Conservation (phyloP, 2,329 filamentous ascomycete genomes). For the Aspergillus quadrilineatus region DNA sequence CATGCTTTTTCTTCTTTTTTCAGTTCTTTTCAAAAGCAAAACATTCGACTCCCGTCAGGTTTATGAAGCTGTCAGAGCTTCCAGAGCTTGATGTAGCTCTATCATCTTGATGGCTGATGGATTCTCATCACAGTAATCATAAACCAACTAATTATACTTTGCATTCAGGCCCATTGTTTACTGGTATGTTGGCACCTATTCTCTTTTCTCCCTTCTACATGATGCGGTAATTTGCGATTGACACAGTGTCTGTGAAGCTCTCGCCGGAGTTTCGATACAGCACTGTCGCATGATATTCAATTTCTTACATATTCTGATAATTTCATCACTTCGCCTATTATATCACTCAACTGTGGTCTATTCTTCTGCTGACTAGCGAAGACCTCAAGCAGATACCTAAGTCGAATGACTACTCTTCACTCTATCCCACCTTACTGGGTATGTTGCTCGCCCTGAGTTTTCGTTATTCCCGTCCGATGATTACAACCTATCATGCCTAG, state of each 20-base stretch:
- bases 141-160: background rate
- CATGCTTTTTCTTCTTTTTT: constrained; percentile 21
- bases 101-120: background rate
- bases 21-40: background rate
- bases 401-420: background rate
- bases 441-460: constrained; percentile 22
- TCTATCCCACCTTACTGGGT: constrained; percentile 15
- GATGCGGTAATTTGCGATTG: constrained; percentile 99
- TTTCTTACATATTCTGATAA: constrained; percentile 98
- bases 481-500: constrained; percentile 64
- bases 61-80: background rate
- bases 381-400: constrained; percentile 17
- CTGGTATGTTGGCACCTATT: constrained; percentile 25
- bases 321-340: constrained; percentile 8
- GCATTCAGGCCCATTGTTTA: constrained; percentile 1
- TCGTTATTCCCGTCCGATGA: constrained; percentile 54
- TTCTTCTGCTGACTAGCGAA: constrained; percentile 27
- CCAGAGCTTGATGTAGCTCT: constrained; percentile 11
- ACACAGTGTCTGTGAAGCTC: constrained; percentile 78
- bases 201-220: constrained; percentile 43
- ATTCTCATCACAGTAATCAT: background rate
- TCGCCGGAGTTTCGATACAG: constrained; percentile 85
- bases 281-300: constrained; percentile 76
- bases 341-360: background rate
- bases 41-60: background rate